Base-by-base conservation (phyloP, 345 rosid genomes). In the Eucalyptus cloeziana region DNA sequence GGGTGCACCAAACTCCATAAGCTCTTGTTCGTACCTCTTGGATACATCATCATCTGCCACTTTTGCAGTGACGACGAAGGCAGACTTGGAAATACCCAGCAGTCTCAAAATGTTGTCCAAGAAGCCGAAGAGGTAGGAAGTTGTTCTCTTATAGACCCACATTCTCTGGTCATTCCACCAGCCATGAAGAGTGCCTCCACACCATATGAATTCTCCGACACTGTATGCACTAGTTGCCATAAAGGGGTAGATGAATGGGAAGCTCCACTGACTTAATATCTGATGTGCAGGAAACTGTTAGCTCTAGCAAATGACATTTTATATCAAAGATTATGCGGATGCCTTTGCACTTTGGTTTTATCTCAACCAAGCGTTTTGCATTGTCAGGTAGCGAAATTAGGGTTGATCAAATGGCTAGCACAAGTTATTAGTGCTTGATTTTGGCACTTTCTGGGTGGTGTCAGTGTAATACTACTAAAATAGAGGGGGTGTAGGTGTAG, bases 141-240 rank as follows among this genome's bases (percentile, higher is more conserved):
- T 90, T 50, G 94, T 92, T 91, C 94, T 90, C 86, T 81, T 93
- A 81, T 91, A 94, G 87, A 92, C 22, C 94, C 94, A 93, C 33
- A 89, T 91, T 67, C 95, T 90, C 52, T 93, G 93, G 3, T 89
- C 92, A 54, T 92, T 91, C 92, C 92, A 94, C 96, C 94, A 91
- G 25, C 94, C 94, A 12, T 5, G 85, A 43, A 91, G 5, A 17
- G 95, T 93, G 49, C 94, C 93, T n/a, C 87, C 93, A 27, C 86
- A 37, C 89, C 88, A 89, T 17, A 92, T 47, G 88, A 87, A 90
- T 52, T 93, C 94, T 5, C 83, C 90, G 1, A 92, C 87, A 86
- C 90, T 90, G 58, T 90, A 92, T 80, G 86, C 88, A 62, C 88
- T 86, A 80, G 88, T 87, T n/a, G 87, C 92, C 21, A 89, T 14